These are phyloP conservation scores for Tolypocladium tropicale DNA, from an alignment of 2,329 filamentous ascomycete genomes.

Conservation along the genomic window DNA sequence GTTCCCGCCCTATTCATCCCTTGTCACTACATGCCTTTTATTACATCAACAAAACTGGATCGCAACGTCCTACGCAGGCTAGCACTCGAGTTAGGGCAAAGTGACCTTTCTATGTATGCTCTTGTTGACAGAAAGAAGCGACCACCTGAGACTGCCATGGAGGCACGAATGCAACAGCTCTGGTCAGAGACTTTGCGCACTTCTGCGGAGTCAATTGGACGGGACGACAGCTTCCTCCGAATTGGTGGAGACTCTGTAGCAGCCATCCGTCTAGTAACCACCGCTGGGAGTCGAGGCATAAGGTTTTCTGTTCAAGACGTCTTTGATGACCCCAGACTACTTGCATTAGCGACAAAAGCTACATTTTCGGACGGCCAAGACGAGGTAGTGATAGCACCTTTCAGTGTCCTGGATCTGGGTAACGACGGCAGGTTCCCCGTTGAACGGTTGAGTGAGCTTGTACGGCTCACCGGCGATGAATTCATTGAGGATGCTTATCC, in stretches of 20 bases:
- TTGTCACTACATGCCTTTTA: conserved; percentile 5
- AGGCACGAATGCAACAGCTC: background rate
- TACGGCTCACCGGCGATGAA: background rate
- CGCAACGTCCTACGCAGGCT: background rate
- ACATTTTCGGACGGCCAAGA: no score
- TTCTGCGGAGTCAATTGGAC: background rate
- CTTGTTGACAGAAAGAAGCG: background rate
- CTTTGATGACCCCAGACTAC: background rate
- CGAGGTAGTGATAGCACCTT: no score
- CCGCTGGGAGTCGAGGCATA: background rate
- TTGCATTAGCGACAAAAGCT: background rate
- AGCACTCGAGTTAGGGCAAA: background rate
- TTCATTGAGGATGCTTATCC: conserved; percentile 22
- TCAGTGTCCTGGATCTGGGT: background rate
- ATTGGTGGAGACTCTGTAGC: conserved; percentile 7
- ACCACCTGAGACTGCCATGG: background rate
- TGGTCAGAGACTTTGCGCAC: background rate
- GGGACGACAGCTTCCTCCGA: background rate
- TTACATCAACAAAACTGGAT: conserved; percentile 7
- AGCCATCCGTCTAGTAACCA: conserved; percentile 6
- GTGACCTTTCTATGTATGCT: background rate
- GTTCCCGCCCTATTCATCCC: conserved; percentile 4
- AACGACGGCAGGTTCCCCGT: no score
- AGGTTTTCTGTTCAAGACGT: background rate
- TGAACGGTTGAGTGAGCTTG: no score